Percentiles rank a stretch among this genome's conserved stretches.
Conservation (phyloP, 495 filamentous ascomycete genomes). For the Penicillium angulare region DNA sequence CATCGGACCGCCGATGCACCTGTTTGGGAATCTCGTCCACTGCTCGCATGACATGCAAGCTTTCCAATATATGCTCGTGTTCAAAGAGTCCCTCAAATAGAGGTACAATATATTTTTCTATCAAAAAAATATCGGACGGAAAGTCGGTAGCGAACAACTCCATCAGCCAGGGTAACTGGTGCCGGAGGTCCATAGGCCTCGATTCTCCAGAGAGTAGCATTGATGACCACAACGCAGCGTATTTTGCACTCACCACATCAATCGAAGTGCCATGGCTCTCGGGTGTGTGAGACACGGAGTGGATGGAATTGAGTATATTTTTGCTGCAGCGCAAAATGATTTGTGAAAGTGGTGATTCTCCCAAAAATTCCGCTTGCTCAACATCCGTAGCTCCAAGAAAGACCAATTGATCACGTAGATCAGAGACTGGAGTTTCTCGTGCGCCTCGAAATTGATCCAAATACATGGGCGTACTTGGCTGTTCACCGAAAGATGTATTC, state of each 20-base stretch:
- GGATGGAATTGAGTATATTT: slow-evolving; percentile 70
- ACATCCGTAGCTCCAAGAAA: slow-evolving; percentile 57
- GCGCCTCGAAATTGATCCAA: slow-evolving; percentile 78
- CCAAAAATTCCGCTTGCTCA: slow-evolving; percentile 57
- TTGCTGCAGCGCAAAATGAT: slow-evolving; percentile 74
- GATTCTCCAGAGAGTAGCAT: slow-evolving; percentile 55
- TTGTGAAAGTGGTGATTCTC: slow-evolving; percentile 56
- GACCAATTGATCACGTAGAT: slow-evolving; percentile 58
- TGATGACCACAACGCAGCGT: slow-evolving; percentile 76
- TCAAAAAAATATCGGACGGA: slow-evolving; percentile 59
- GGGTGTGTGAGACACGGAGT: slow-evolving; percentile 32
- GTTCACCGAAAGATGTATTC: slow-evolving; percentile 43
- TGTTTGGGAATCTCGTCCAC: slow-evolving; percentile 60
- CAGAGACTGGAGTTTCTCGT: slow-evolving; percentile 58
- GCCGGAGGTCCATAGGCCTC: slow-evolving; percentile 53
- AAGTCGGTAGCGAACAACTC: slow-evolving; percentile 63
- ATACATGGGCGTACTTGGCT: slow-evolving; percentile 61
- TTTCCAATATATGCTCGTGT: slow-evolving; percentile 47
- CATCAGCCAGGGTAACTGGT: slow-evolving; percentile 65
- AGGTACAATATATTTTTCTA: slow-evolving; percentile 64
- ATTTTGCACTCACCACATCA: slow-evolving; percentile 67
- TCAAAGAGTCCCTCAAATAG: slow-evolving; percentile 46
- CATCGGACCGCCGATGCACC: slow-evolving; percentile 41
- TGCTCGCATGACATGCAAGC: slow-evolving; percentile 56
- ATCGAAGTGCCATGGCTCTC: slow-evolving; percentile 25